Base-by-base conservation (phyloP, 148 eudicot genomes). In the Spergularia marina region DNA sequence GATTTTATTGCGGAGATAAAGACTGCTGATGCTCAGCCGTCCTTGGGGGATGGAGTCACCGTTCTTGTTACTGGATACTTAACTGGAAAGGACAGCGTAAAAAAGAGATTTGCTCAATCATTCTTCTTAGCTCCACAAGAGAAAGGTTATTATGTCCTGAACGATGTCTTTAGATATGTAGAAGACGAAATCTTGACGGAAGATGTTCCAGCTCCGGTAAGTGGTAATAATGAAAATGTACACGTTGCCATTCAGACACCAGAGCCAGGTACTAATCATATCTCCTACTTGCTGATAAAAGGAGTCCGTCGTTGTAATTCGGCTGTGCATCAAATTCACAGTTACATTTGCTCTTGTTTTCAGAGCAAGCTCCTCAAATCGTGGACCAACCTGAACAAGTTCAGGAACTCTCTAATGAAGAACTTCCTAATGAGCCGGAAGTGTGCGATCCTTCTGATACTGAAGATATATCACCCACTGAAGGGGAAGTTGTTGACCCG, bases 101-200 rank as follows among this genome's bases (percentile, higher is more conserved):
- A 72, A 71, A 87, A 84, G 80, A 89, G 87, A 74, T 93, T 93
- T 79, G 77, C 85, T 1, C 97, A 93, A 72, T 78, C 92, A 12
- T 93, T 93, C 75, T 93, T 91, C 77, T 87, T 91, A 71, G 98
- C 98, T 60, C 98, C 96, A 41, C 94, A 91, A 82, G 97, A 91
- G 70, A 91, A 82, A 73, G 97, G 98, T 18, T 93, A 82, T 84
- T 93, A 86, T 86, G 98, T 93, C 70, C 79, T 89, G 69, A 93
- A 93, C 72, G 97, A 93, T 85, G 88, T 91, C 21, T 88, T 93
- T 73, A 86, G 94, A 78, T 91, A 82, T 76, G 77, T 91, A 30
- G 89, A 87, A 23, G 89, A 84, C 53, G 78, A 61, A 44, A 81
- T 63, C 39, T 57, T 72, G 23, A 36, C 60, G 47, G 86, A 75